Conservation (phyloP, 2,329 filamentous ascomycete genomes). For the Phialophora verrucosa region DNA sequence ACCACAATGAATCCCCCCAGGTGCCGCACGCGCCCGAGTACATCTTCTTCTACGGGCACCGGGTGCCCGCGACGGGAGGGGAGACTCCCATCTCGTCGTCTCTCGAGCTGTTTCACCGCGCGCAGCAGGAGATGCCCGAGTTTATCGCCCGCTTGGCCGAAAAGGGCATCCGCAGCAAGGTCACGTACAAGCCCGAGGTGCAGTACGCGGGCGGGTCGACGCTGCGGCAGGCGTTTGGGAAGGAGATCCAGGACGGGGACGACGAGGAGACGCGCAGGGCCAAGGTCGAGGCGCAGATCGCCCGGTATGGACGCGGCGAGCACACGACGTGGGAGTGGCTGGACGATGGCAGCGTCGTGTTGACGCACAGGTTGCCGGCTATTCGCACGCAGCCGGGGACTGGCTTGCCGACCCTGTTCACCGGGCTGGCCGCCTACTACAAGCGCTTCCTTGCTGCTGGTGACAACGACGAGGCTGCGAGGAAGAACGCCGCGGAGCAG, state of each 20-base stretch:
- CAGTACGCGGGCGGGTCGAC: constrained; percentile 57
- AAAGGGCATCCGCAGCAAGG: constrained; percentile 53
- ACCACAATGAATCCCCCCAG: constrained; percentile 59
- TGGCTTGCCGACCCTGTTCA: constrained; percentile 55
- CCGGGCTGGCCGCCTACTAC: constrained; percentile 54
- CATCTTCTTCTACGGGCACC: constrained; percentile 57
- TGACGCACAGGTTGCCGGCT: constrained; percentile 55
- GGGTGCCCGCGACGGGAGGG: constrained; percentile 45
- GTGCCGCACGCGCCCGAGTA: constrained; percentile 60
- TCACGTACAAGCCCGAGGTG: constrained; percentile 51
- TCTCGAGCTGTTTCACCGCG: constrained; percentile 54
- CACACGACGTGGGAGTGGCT: constrained; percentile 58
- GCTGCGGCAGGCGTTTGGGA: constrained; percentile 55
- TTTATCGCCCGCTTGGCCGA: constrained; percentile 52
- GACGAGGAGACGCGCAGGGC: constrained; percentile 48
- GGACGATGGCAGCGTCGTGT: constrained; percentile 46
- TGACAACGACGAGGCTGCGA: constrained; percentile 30
- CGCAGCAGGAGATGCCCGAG: constrained; percentile 54
- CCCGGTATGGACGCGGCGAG: constrained; percentile 53
- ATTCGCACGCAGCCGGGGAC: constrained; percentile 56
- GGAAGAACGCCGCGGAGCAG: constrained; percentile 48
- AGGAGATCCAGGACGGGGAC: constrained; percentile 53
- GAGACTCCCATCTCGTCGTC: constrained; percentile 58
- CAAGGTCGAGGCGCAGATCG: constrained; percentile 59
- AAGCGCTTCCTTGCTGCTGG: constrained; percentile 43